Evolutionary conservation across 106 monocot species (phyloP).

Genomic region (Dioscorea dumetorum): DNA sequence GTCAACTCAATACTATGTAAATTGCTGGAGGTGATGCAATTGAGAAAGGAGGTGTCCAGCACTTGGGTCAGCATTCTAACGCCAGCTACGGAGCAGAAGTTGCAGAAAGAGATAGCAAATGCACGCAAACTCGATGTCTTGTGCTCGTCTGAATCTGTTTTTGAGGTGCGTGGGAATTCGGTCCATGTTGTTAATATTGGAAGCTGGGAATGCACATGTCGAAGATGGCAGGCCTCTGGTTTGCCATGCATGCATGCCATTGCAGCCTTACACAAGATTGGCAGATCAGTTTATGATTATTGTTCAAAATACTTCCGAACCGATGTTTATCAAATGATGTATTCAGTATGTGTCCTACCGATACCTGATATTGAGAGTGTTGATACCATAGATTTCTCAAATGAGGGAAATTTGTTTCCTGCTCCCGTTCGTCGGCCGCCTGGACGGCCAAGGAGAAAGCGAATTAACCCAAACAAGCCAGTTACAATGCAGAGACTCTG

Average conservation of each 20-base stretch:
- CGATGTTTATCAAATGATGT: conserved; percentile 44
- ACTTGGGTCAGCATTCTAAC: conserved; percentile 47
- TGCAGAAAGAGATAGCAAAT: conserved; percentile 52
- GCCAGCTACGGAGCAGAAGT: conserved; percentile 63
- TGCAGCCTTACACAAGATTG: conserved; percentile 55
- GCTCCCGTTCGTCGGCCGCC: conserved; percentile 37
- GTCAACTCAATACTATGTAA: conserved; percentile 63
- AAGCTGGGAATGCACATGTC: conserved; percentile 78
- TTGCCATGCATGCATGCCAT: conserved; percentile 78
- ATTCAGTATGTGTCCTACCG: conserved; percentile 39
- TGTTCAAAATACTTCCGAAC: conserved; percentile 53
- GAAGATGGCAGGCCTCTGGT: conserved; percentile 79
- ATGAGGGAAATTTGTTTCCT: conserved; percentile 28
- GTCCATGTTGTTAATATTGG: conserved; percentile 65
- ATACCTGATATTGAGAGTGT: conserved; percentile 63
- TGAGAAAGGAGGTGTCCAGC: conserved; percentile 37
- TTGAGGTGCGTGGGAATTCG: conserved; percentile 76
- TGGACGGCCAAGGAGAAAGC: conserved; percentile 57
- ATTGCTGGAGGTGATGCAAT: conserved; percentile 45
- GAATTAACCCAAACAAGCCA: conserved; percentile 45
- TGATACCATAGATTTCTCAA: conserved; percentile 41
- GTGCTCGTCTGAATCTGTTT: conserved; percentile 85
- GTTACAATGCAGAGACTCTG: conserved; percentile 41
- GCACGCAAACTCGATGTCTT: conserved; percentile 59
- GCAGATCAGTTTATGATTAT: conserved; percentile 57